Base-by-base conservation (phyloP, 805 yeast genomes). In the Blastobotrys terrestris region DNA sequence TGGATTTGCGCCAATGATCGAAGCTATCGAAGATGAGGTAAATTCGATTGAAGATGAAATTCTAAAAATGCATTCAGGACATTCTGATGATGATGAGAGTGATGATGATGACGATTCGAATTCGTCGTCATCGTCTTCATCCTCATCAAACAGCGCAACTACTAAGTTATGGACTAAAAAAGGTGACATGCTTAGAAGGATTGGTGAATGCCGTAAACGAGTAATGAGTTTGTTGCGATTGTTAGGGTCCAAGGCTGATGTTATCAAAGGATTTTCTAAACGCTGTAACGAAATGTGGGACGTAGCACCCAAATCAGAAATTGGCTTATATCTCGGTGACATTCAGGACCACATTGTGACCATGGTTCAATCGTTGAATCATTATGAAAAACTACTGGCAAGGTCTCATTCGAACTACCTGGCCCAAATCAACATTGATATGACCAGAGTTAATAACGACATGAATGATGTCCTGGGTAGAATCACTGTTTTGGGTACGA, bases 261-360 rank as follows among this genome's bases (percentile, higher is more conserved):
- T 92, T 51, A 87, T 92, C 63, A 86, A 87, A 61, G 90, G 90
- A 95, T 89, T 92, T 73, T 92, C 96, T 39, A 92, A 92, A 67
- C 78, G 98, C 62, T 90, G 97, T 68, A 91, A 85, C 63, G 97
- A 90, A 70, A 83, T 79, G 14, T 64, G 72, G 69, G 69, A 67
- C 39, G 65, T 65, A 46, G 72, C 71, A 60, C 96, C 97, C 49
- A 78, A 95, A 62, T 92, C 86, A 22, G 97, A 92, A 63, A 91
- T 91, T 70, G 96, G 95, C 0, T 75, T 91, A 57, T 92, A 88
- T 68, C 71, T 91, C 56, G 97, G 97, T 53, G 98, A 91, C 80
- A 91, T 91, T 65, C 97, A 90, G 71, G 97, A 91, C 76, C 98
- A 91, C 78, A 86, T 92, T 63, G 83, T 91, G 54, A 92, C 98